phyloP scores from a whole-genome alignment of 2,329 filamentous ascomycete species.

The Corniculantispora saksenae region DNA sequence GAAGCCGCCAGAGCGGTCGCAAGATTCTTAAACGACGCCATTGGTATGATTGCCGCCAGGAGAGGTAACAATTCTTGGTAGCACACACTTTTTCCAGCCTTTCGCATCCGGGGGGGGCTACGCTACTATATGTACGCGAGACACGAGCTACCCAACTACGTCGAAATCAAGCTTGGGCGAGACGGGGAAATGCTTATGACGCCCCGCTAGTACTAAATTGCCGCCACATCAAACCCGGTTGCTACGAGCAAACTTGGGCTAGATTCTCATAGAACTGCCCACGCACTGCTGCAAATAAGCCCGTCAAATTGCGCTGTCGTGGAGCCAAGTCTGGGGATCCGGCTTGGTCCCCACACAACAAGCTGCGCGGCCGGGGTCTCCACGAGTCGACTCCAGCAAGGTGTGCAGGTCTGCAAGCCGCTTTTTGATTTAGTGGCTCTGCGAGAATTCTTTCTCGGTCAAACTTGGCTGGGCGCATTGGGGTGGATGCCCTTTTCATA shows the following conservation, averaged over 20 bases:
- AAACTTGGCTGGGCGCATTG: not conserved
- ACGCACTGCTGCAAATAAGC: not conserved
- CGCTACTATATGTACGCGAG: constrained; percentile 7
- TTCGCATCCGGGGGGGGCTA: not conserved
- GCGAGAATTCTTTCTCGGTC: not conserved
- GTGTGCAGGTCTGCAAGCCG: not conserved
- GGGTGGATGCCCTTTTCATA: not conserved
- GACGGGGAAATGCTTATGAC: constrained; percentile 1
- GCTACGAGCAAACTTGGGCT: not conserved
- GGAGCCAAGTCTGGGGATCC: constrained; percentile 10
- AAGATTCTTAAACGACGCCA: constrained; percentile 30
- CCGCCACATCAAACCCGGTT: not conserved
- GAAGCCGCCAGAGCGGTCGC: constrained; percentile 31
- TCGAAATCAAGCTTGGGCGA: not conserved
- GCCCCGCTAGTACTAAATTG: constrained; percentile 7
- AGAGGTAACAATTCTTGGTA: not conserved
- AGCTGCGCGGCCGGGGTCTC: constrained; percentile 12
- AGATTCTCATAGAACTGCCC: not conserved
- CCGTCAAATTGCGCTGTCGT: constrained; percentile 3
- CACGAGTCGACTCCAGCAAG: not conserved
- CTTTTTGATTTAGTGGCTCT: constrained; percentile 2
- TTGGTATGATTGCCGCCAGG: constrained; percentile 18
- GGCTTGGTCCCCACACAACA: constrained; percentile 5
- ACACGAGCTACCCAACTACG: not conserved
- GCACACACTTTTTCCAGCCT: not conserved